A percentile compares a stretch with the other conserved stretches of the same genome.
phyloP scores from a whole-genome alignment of 2,329 filamentous ascomycete species.

The Paraphaeosphaeria minitans region DNA sequence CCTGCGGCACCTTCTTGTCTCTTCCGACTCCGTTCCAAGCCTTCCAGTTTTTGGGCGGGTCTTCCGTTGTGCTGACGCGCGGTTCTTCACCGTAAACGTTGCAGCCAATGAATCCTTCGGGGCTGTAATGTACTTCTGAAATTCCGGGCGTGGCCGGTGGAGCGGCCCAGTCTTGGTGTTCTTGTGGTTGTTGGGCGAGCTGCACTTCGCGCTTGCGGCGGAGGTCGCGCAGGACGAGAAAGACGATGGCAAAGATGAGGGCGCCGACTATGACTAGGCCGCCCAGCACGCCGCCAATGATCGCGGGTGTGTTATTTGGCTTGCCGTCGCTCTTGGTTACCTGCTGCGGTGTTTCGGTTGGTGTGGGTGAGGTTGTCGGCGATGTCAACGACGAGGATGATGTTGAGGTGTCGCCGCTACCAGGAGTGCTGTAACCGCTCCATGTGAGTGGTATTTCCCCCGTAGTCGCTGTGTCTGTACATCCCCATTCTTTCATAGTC shows the following conservation, averaged over 20 bases:
- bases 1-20: slow-evolving; percentile 5
- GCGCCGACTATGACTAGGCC: slow-evolving; percentile 33
- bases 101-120: slow-evolving; percentile 11
- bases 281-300: slow-evolving; percentile 41
- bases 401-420: neutral
- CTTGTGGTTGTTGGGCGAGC: neutral
- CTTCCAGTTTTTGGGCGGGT: slow-evolving; percentile 1
- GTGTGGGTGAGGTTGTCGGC: slow-evolving; percentile 5
- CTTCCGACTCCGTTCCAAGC: slow-evolving; percentile 3
- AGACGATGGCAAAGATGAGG: slow-evolving; percentile 28
- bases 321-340: slow-evolving; percentile 6
- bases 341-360: slow-evolving; percentile 9
- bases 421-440: slow-evolving; percentile 2
- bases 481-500: slow-evolving; percentile 39
- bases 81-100: slow-evolving; percentile 4
- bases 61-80: neutral
- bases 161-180: slow-evolving; percentile 3
- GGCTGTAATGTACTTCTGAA: slow-evolving; percentile 17
- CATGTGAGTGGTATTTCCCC: slow-evolving; percentile 22
- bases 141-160: slow-evolving; percentile 17
- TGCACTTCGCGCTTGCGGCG: slow-evolving; percentile 19
- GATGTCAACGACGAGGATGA: slow-evolving; percentile 15
- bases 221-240: slow-evolving; percentile 27
- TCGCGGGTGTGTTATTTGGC: slow-evolving; percentile 31
- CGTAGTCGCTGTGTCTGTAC: slow-evolving; percentile 28